Conservation (phyloP, 148 eudicot species). For the Gaultheria prostrata region DNA sequence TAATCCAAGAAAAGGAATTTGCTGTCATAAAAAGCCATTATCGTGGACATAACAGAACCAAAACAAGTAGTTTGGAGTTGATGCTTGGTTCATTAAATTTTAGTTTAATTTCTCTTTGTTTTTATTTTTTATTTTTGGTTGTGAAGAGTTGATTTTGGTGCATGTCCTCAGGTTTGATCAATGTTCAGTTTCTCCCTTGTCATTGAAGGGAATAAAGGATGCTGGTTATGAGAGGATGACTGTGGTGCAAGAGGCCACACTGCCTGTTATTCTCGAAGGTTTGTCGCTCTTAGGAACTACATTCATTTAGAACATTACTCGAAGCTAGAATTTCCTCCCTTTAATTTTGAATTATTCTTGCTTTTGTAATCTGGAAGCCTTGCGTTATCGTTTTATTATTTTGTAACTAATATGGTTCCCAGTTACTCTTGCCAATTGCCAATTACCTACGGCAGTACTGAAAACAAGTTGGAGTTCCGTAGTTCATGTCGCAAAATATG, state of each 20-base stretch:
- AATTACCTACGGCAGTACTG: neutral
- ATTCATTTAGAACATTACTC: neutral
- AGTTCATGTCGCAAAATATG: neutral
- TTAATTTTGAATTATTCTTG: neutral
- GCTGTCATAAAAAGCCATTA: neutral
- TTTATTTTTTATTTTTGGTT: neutral
- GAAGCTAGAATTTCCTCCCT: neutral
- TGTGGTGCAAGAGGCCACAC: conserved; percentile 93
- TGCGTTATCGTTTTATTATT: neutral
- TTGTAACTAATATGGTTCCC: neutral
- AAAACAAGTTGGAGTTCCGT: neutral
- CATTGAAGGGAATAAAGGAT: conserved; percentile 80
- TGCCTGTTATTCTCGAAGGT: conserved; percentile 91
- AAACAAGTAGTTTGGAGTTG: neutral
- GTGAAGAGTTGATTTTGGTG: conserved; percentile 13
- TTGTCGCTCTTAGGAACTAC: neutral
- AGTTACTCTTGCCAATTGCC: neutral
- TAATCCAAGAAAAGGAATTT: neutral
- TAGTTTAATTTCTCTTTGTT: neutral
- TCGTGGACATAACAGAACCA: neutral
- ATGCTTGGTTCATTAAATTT: neutral
- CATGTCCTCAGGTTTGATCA: conserved; percentile 76
- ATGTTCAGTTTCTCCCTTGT: conserved; percentile 62
- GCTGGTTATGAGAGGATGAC: conserved; percentile 96
- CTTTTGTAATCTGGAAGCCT: neutral